A percentile compares a stretch with the other conserved stretches of the same genome.
These are phyloP conservation scores for Sesbania bispinosa DNA, from an alignment of 306 rosid genomes.

Conservation along the genomic window DNA sequence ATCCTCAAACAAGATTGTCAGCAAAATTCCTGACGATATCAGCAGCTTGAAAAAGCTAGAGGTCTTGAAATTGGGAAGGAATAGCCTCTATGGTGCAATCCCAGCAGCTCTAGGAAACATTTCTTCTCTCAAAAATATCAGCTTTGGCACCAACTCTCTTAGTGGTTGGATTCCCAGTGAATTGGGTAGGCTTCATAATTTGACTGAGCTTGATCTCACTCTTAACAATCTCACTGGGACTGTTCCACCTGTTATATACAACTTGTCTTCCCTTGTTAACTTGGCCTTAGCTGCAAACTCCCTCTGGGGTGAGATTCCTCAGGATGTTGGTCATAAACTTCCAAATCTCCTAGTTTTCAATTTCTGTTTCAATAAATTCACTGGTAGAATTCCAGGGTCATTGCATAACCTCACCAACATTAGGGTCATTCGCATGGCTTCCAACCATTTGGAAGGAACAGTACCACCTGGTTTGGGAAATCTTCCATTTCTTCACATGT, in stretches of 20 bases:
- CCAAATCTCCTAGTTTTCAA: slow-evolving; percentile 57
- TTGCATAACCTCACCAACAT: slow-evolving; percentile 66
- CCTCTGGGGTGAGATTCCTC: slow-evolving; percentile 67
- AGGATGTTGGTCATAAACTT: slow-evolving; percentile 46
- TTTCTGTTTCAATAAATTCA: slow-evolving; percentile 56
- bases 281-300: slow-evolving; percentile 59
- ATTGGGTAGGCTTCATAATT: slow-evolving; percentile 41
- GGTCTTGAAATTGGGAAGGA: slow-evolving; percentile 46
- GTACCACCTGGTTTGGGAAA: slow-evolving; percentile 79
- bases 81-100: slow-evolving; percentile 46
- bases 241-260: slow-evolving; percentile 47
- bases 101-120: slow-evolving; percentile 55
- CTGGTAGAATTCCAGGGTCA: slow-evolving; percentile 67
- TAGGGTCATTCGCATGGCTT: slow-evolving; percentile 41
- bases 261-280: slow-evolving; percentile 51
- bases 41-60: slow-evolving; percentile 41
- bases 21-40: slow-evolving; percentile 42
- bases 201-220: slow-evolving; percentile 53
- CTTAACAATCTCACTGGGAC: slow-evolving; percentile 56
- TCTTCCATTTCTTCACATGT: slow-evolving; percentile 52
- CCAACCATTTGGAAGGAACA: slow-evolving; percentile 54
- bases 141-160: slow-evolving; percentile 56
- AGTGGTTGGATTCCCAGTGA: slow-evolving; percentile 54
- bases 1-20: slow-evolving; percentile 41
- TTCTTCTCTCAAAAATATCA: slow-evolving; percentile 48